Base-by-base conservation (phyloP, 768 basidiomycete species). In the Gymnopilus junonius region DNA sequence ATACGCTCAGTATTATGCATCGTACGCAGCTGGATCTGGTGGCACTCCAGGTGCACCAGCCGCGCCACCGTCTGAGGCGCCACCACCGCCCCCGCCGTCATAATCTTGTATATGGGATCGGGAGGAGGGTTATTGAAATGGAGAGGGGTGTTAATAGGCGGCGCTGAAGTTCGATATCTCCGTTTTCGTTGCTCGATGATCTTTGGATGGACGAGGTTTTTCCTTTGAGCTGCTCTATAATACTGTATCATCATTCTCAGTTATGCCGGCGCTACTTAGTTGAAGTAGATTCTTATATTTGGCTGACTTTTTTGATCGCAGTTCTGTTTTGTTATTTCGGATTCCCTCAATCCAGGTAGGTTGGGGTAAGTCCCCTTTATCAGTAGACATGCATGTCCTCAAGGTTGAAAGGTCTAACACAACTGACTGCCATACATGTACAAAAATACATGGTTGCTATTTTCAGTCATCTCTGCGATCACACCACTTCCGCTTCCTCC, bases 1-100 rank as follows among this genome's bases (percentile, higher is more conserved):
- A 69, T 92, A 93, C 67, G 82, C 81, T 14, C 88, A 91, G 62
- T 92, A 92, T 74, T 92, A 93, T 70, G 82, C 84, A 15, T 76
- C 82, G 32, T 86, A 89, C 61, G 73, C 70, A 25, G 65, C 74
- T 4, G 60, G 46, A 17, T 12, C 69, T 23, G 66, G 62, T 15
- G 32, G 32, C 15, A 15, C 59, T 31, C 27, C 53, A 21, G 61
- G 81, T 25, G 76, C 86, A 58, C 71, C 69, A 20, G 66, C 74
- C 6, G 67, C 67, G 8, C 74, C 62, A 45, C 72, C 75, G 34
- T 64, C 48, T 12, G 73, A 72, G 8, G 69, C 71, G 0, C 74
- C 79, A 3, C 77, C 77, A 0, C 78, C 79, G 1, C 79, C 79
- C 11, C 77, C 80, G 1, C 74, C 77, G 21, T 69, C 75, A 66